Evolutionary conservation across 1,284 basidiomycete genomes (phyloP).

Genomic region (Wolfiporia cocos): DNA sequence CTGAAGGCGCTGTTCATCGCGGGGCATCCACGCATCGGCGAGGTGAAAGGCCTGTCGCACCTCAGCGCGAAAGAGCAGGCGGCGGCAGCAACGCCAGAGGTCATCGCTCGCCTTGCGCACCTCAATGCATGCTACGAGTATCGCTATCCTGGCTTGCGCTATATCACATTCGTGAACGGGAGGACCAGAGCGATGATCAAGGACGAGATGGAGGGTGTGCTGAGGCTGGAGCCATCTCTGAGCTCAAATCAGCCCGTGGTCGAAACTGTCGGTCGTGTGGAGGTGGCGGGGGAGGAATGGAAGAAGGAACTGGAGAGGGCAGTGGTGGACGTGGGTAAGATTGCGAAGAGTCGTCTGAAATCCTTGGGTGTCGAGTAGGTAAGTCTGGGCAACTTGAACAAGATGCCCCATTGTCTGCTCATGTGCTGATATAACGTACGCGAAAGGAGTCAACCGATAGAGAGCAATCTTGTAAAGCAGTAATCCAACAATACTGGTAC

Average conservation of each 20-base stretch:
- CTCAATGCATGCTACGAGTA: slow-evolving; percentile 77
- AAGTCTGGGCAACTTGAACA: slow-evolving; percentile 4
- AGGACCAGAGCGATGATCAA: slow-evolving; percentile 67
- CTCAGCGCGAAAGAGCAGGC: slow-evolving; percentile 80
- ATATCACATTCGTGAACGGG: slow-evolving; percentile 90
- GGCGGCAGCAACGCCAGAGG: slow-evolving; percentile 47
- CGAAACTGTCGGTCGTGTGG: slow-evolving; percentile 33
- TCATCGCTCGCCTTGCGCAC: slow-evolving; percentile 53
- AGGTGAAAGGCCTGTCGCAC: slow-evolving; percentile 63
- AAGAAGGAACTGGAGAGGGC: slow-evolving; percentile 61
- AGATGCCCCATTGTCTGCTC: not conserved
- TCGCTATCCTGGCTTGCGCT: slow-evolving; percentile 69
- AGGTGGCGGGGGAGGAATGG: slow-evolving; percentile 32
- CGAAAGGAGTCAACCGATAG: too few species aligned
- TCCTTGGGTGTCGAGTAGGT: slow-evolving; percentile 30
- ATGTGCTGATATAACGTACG: too few species aligned
- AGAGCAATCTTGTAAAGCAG: too few species aligned
- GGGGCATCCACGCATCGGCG: slow-evolving; percentile 87
- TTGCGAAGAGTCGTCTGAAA: slow-evolving; percentile 63
- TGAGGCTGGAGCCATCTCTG: slow-evolving; percentile 47
- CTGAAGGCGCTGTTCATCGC: slow-evolving; percentile 67
- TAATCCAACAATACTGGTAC: too few species aligned
- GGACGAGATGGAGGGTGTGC: slow-evolving; percentile 70
- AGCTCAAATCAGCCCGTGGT: slow-evolving; percentile 35
- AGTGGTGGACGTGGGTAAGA: slow-evolving; percentile 66